Percentiles rank a stretch among this genome's conserved stretches.
Conservation (phyloP, 495 filamentous ascomycete genomes). For the Delitschia confertaspora region DNA sequence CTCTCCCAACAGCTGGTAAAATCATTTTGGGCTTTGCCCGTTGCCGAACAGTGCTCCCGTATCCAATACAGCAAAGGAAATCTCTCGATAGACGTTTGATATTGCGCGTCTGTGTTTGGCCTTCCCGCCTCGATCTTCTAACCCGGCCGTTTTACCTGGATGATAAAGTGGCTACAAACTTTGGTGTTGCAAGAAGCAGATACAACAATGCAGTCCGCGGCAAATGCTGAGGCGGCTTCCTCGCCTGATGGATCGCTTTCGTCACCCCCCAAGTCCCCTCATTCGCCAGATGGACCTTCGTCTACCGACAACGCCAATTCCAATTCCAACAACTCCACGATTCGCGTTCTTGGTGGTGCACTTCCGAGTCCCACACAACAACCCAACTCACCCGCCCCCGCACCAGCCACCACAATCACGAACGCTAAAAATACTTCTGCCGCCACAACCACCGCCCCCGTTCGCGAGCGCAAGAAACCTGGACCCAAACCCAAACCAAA, state of each 20-base stretch:
- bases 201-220: too few relatives aligned
- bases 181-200: too few relatives aligned
- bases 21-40: too few relatives aligned
- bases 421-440: slow-evolving; percentile 3
- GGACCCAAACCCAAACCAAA: slow-evolving; percentile 28
- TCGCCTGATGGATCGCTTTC: slow-evolving; percentile 21
- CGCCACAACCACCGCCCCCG: slow-evolving; percentile 7
- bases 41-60: too few relatives aligned
- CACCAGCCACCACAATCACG: slow-evolving; percentile 10
- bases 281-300: slow-evolving; percentile 22
- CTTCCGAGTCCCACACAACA: neutral
- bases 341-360: slow-evolving; percentile 10
- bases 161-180: too few relatives aligned
- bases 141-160: too few relatives aligned
- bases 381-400: slow-evolving; percentile 3
- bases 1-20: neutral
- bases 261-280: slow-evolving; percentile 13
- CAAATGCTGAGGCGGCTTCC: slow-evolving; percentile 20
- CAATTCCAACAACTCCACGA: slow-evolving; percentile 18
- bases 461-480: slow-evolving; percentile 27
- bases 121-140: too few relatives aligned
- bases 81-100: too few relatives aligned
- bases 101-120: too few relatives aligned
- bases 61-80: too few relatives aligned
- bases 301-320: slow-evolving; percentile 12